phyloP scores from a whole-genome alignment of 768 basidiomycete genomes.

The Mycena galericulata region DNA sequence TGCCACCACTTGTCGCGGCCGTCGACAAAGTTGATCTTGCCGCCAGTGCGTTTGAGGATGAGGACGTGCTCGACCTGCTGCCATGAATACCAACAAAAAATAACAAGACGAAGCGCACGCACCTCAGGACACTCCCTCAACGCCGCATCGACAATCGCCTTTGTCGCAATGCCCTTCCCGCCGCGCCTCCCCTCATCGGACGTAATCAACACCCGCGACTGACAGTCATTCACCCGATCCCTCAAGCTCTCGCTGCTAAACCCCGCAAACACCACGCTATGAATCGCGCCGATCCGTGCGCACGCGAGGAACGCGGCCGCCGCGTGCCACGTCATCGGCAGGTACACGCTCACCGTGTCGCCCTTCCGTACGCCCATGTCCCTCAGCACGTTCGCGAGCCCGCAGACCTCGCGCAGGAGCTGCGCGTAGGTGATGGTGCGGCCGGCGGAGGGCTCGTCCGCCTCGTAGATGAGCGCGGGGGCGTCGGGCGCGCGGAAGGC shows the following conservation, averaged over 20 bases:
- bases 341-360: conserved; percentile 92
- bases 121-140: conserved; percentile 86
- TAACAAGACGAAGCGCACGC: conserved; percentile 93
- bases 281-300: conserved; percentile 95
- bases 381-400: conserved; percentile 92
- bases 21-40: conserved; percentile 79
- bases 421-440: conserved; percentile 82
- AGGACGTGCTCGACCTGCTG: conserved; percentile 89
- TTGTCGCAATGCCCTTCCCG: conserved; percentile 95
- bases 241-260: conserved; percentile 90
- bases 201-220: conserved; percentile 92
- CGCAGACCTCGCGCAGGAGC: conserved; percentile 90
- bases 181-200: conserved; percentile 95
- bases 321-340: conserved; percentile 97
- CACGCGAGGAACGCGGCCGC: conserved; percentile 98
- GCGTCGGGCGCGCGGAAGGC: conserved; percentile 95
- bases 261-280: conserved; percentile 97
- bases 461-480: conserved; percentile 99
- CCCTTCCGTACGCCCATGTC: conserved; percentile 90
- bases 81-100: no score
- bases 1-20: conserved; percentile 98
- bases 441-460: conserved; percentile 91
- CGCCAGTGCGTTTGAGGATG: conserved; percentile 90
- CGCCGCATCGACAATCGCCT: conserved; percentile 93
- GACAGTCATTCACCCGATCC: conserved; percentile 92